Percentiles rank a stretch among this genome's conserved stretches.
Conservation (phyloP, 495 filamentous ascomycete genomes). For the Podospora sp. region DNA sequence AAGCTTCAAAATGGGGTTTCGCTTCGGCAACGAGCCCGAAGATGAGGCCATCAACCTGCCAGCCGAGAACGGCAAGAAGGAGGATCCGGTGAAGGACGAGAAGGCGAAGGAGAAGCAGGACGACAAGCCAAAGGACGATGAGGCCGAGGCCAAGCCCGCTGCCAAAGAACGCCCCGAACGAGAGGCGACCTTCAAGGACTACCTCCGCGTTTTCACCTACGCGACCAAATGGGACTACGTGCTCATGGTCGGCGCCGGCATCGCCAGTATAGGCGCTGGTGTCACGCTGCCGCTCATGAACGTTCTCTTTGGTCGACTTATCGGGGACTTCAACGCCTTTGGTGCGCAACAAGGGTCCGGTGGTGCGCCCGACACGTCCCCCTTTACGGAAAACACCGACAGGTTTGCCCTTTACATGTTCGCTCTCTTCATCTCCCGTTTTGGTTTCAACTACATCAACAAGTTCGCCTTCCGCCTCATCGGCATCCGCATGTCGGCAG, state of each 20-base stretch:
- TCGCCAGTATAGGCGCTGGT: constrained; percentile 39
- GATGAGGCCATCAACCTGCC: not conserved
- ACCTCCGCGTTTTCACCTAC: constrained; percentile 49
- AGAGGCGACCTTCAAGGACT: constrained; percentile 47
- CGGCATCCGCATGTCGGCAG: constrained; percentile 54
- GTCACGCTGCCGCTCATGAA: constrained; percentile 44
- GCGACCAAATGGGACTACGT: constrained; percentile 46
- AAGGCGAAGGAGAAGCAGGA: constrained; percentile 1
- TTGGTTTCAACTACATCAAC: constrained; percentile 49
- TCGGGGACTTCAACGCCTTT: constrained; percentile 36
- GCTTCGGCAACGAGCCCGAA: constrained; percentile 14
- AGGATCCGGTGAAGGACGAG: not conserved
- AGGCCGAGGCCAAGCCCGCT: constrained; percentile 17
- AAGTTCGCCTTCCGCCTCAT: constrained; percentile 54
- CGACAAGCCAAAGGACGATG: constrained; percentile 10
- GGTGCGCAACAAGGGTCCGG: not conserved
- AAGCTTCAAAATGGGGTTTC: constrained; percentile 13
- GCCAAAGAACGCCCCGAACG: constrained; percentile 43
- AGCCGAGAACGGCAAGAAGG: not conserved
- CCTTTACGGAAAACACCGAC: constrained; percentile 29
- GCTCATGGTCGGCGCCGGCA: constrained; percentile 38
- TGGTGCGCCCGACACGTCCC: not conserved
- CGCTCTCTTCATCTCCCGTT: constrained; percentile 48
- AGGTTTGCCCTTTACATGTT: constrained; percentile 39
- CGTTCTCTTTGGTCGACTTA: constrained; percentile 39